Percentiles rank a stretch among this genome's conserved stretches.
Evolutionary conservation across 805 yeast genomes (phyloP).

Genomic region (Komagataella ulmi): DNA sequence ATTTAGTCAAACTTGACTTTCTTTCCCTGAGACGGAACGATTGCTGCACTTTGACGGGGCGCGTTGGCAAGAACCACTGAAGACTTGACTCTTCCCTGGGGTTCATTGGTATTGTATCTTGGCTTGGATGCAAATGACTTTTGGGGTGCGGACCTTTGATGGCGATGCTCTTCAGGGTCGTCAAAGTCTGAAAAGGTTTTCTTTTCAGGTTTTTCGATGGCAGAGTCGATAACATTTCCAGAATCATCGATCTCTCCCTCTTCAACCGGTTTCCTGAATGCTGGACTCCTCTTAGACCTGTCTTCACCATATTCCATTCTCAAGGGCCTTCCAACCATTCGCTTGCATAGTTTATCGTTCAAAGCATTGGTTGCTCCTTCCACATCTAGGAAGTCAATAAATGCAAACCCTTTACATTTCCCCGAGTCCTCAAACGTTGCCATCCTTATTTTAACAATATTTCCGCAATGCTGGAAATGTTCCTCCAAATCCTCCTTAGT

Average conservation of each 20-base stretch:
- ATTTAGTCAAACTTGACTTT: constrained; percentile 53
- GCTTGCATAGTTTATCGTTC: constrained; percentile 52
- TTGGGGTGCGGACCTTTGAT: constrained; percentile 1
- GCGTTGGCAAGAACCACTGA: constrained; percentile 84
- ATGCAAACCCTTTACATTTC: constrained; percentile 93
- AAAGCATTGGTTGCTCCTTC: constrained; percentile 77
- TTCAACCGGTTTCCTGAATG: constrained; percentile 1
- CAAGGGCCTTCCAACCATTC: constrained; percentile 58
- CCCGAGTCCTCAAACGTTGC: constrained; percentile 97
- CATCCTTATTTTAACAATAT: constrained; percentile 75
- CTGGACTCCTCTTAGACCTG: constrained; percentile 63
- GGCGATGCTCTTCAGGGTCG: neutral
- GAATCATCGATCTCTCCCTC: constrained; percentile 1
- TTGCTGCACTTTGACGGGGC: constrained; percentile 79
- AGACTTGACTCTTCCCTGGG: constrained; percentile 37
- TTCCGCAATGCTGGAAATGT: constrained; percentile 88
- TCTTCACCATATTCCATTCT: constrained; percentile 94
- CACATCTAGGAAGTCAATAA: constrained; percentile 72
- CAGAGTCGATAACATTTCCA: constrained; percentile 1
- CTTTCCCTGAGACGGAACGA: constrained; percentile 85
- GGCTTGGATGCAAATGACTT: constrained; percentile 1
- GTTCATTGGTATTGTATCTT: neutral
- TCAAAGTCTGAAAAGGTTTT: neutral
- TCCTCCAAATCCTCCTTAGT: constrained; percentile 64
- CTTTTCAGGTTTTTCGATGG: neutral